Conservation (phyloP, 176 grass and related monocot genomes). For the Dendrocalamus sinicus region DNA sequence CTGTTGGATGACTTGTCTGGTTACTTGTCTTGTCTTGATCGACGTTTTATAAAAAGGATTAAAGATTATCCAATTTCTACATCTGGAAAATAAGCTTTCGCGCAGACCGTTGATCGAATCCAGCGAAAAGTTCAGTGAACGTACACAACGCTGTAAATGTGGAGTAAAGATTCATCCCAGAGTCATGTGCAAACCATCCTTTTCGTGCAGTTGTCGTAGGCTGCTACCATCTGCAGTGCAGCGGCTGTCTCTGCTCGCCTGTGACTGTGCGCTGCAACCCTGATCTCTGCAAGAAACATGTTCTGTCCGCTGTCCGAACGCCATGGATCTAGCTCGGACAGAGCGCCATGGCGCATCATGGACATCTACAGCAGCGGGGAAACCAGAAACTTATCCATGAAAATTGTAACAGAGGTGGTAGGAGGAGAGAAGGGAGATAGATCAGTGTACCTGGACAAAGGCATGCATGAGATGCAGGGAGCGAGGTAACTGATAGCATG, state of each 20-base stretch:
- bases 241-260: not conserved
- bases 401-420: not conserved
- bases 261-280: not conserved
- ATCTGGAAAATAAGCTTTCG: not conserved
- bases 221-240: not conserved
- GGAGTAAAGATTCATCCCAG: not conserved
- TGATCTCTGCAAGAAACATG: slow-evolving; percentile 18
- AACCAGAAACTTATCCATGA: not conserved
- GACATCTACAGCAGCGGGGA: not conserved
- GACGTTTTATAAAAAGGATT: not conserved
- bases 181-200: not conserved
- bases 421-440: not conserved
- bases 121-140: not conserved
- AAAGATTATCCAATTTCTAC: not conserved
- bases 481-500: too few species aligned
- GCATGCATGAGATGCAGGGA: not conserved
- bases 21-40: not conserved
- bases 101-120: not conserved
- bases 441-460: slow-evolving; percentile 4
- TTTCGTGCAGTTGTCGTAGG: not conserved
- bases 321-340: not conserved
- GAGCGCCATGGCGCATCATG: not conserved
- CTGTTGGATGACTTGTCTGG: not conserved
- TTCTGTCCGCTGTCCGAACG: slow-evolving; percentile 28
- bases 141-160: not conserved